These are phyloP conservation scores for Aspergillus terreus DNA, from an alignment of 2,329 filamentous ascomycete species.

Conservation along the genomic window DNA sequence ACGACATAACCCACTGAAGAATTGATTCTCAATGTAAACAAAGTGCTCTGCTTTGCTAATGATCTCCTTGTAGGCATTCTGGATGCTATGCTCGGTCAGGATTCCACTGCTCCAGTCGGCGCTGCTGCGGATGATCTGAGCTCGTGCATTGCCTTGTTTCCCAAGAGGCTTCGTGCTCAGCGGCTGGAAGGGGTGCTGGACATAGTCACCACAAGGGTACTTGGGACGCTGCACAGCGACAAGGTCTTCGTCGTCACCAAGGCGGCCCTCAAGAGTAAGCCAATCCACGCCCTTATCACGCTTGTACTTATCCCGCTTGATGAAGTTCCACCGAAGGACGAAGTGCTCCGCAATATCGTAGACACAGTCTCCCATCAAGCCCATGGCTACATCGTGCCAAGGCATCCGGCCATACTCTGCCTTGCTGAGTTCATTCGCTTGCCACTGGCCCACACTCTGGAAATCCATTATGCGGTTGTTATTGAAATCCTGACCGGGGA, in stretches of 20 bases:
- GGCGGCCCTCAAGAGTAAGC: constrained; percentile 72
- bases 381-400: constrained; percentile 96
- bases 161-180: constrained; percentile 62
- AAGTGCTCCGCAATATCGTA: constrained; percentile 97
- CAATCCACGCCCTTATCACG: constrained; percentile 79
- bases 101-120: constrained; percentile 94
- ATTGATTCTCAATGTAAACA: constrained; percentile 98
- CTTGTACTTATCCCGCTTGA: constrained; percentile 98
- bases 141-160: constrained; percentile 69
- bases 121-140: constrained; percentile 85
- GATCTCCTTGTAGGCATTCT: constrained; percentile 78
- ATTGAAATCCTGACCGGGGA: constrained; percentile 96
- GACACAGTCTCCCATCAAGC: constrained; percentile 80
- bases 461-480: constrained; percentile 98
- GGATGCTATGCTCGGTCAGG: constrained; percentile 75
- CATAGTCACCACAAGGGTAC: constrained; percentile 83
- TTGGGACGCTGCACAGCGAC: constrained; percentile 84
- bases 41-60: constrained; percentile 87
- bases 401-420: constrained; percentile 92
- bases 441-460: constrained; percentile 85
- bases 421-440: constrained; percentile 87
- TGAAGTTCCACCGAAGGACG: constrained; percentile 89
- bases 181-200: constrained; percentile 72
- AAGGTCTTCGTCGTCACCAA: constrained; percentile 76
- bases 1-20: constrained; percentile 64